A percentile compares a stretch with the other conserved stretches of the same genome.
Evolutionary conservation across 108 stramenopile species (phyloP).

Genomic region (Fragilaria crotonensis): DNA sequence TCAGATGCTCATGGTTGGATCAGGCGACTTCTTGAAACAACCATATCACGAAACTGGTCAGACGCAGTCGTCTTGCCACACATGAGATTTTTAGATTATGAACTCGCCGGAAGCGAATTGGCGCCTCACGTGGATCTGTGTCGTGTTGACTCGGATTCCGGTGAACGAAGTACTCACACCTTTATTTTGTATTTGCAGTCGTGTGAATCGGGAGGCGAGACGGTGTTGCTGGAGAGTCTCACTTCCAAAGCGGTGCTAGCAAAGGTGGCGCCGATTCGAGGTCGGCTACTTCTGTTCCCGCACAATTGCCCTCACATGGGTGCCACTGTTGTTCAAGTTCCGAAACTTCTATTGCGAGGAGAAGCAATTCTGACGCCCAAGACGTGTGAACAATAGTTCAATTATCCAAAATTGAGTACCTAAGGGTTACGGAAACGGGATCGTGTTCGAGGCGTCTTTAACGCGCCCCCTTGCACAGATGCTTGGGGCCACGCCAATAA

Average conservation of each 20-base stretch:
- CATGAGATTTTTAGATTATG: slow-evolving; percentile 69
- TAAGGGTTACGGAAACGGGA: too few relatives aligned
- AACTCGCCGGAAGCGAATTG: slow-evolving; percentile 31
- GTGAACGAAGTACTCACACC: slow-evolving; percentile 59
- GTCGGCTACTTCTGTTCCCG: slow-evolving; percentile 66
- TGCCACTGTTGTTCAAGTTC: slow-evolving; percentile 40
- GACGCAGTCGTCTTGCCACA: slow-evolving; percentile 40
- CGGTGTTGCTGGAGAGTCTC: slow-evolving; percentile 42
- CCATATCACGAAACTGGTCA: slow-evolving; percentile 1
- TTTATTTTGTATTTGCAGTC: slow-evolving; percentile 67
- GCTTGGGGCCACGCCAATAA: too few relatives aligned
- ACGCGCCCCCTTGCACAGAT: too few relatives aligned
- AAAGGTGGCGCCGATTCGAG: slow-evolving; percentile 39
- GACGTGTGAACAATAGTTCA: too few relatives aligned
- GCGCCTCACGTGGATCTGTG: slow-evolving; percentile 71
- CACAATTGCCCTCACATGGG: slow-evolving; percentile 70
- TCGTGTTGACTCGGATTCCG: slow-evolving; percentile 35
- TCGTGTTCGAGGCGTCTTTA: too few relatives aligned
- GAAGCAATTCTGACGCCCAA: slow-evolving; percentile 54
- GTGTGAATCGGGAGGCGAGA: slow-evolving; percentile 61
- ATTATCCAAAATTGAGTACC: too few relatives aligned
- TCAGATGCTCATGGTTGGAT: slow-evolving; percentile 57
- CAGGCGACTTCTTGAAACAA: slow-evolving; percentile 1
- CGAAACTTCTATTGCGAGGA: slow-evolving; percentile 72
- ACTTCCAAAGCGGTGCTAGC: slow-evolving; percentile 34